phyloP scores from a whole-genome alignment of 495 filamentous ascomycete genomes.

The Cercophora samala region DNA sequence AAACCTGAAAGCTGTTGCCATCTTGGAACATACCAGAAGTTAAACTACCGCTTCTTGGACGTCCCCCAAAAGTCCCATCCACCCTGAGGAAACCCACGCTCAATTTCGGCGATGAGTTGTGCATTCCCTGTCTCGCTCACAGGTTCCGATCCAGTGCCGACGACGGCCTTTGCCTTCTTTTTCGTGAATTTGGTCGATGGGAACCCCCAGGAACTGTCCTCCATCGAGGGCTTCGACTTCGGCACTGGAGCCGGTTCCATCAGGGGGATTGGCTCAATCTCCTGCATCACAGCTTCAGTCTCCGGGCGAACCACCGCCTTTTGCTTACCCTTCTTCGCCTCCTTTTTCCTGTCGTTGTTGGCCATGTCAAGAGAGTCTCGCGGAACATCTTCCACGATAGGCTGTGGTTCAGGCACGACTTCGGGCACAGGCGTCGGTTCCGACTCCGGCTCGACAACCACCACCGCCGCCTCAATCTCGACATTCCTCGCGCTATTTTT shows the following conservation, averaged over 20 bases:
- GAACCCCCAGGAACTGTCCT: not conserved
- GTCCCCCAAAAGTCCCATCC: slow-evolving; percentile 14
- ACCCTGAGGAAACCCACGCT: not conserved
- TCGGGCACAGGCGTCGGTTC: not conserved
- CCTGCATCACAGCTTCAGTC: not conserved
- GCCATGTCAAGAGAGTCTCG: not conserved
- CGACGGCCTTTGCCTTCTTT: not conserved
- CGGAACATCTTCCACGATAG: not conserved
- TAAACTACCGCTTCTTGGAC: not conserved
- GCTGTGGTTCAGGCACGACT: not conserved
- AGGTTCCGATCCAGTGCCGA: not conserved
- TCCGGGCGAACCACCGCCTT: not conserved
- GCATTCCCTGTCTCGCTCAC: too few species aligned
- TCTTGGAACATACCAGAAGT: not conserved
- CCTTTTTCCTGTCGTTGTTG: not conserved
- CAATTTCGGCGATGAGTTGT: not conserved
- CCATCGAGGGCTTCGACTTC: not conserved
- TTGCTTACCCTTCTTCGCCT: not conserved
- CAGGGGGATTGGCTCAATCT: not conserved
- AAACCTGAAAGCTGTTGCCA: not conserved
- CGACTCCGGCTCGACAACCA: not conserved
- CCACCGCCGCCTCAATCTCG: not conserved
- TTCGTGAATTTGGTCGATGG: not conserved
- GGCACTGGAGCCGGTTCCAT: not conserved
- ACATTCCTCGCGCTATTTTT: not conserved